Conservation (phyloP, 495 filamentous ascomycete genomes). For the Xylaria nigripes region DNA sequence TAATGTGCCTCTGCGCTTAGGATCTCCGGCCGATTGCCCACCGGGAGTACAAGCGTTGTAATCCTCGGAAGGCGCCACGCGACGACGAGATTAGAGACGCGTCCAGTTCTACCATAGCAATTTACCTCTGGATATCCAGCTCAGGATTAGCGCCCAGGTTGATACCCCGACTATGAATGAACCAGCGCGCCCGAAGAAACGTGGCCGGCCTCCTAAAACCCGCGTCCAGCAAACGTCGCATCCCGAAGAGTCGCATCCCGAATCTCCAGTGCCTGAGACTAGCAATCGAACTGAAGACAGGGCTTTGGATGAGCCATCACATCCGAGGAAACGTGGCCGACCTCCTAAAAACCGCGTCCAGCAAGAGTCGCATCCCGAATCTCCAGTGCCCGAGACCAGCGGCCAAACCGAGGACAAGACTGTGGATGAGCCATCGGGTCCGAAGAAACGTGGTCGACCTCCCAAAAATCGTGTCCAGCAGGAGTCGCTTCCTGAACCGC, state of each 20-base stretch:
- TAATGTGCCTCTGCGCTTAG: neutral
- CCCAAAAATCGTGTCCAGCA: neutral
- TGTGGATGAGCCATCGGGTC: conserved; percentile 7
- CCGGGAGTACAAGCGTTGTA: conserved; percentile 38
- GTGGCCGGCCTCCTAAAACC: too few relatives aligned
- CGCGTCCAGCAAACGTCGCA: too few relatives aligned
- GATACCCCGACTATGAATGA: too few relatives aligned
- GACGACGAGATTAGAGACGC: conserved; percentile 28
- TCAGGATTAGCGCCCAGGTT: too few relatives aligned
- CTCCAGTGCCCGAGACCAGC: conserved; percentile 6
- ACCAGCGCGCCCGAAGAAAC: too few relatives aligned
- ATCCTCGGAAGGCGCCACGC: conserved; percentile 32
- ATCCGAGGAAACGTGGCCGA: conserved; percentile 17
- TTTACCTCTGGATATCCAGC: neutral
- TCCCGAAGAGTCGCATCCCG: too few relatives aligned
- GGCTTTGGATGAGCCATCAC: conserved; percentile 6
- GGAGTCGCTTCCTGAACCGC: conserved; percentile 14
- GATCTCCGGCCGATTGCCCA: conserved; percentile 24
- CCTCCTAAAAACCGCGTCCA: conserved; percentile 3
- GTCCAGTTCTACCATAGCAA: conserved; percentile 18
- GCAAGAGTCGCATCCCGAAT: conserved; percentile 13
- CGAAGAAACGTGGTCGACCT: conserved; percentile 17
- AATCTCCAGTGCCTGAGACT: neutral
- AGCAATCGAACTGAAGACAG: neutral
- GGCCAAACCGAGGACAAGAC: neutral